Base-by-base conservation (phyloP, 352 stramenopile species). In the Phytophthora niederhauseri region DNA sequence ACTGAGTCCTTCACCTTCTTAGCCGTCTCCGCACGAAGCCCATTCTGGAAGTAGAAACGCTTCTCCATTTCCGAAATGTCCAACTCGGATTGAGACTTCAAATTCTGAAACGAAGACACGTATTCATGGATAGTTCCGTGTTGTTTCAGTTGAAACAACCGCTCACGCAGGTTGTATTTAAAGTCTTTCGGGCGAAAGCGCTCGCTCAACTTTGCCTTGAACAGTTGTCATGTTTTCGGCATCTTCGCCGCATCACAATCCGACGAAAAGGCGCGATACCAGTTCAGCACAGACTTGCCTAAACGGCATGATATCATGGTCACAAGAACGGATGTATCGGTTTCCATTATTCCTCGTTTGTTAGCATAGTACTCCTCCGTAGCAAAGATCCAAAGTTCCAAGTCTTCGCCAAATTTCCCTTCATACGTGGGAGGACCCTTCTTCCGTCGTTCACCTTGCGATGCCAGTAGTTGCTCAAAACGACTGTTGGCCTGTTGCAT, bases 371-470 rank as follows among this genome's bases (percentile, higher is more conserved):
- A 61, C 17, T 53, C 12, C 38, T 53, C 55, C 1, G 24, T 65
- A 19, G 46, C 34, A 49, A 58, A 65, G 58, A 65, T 65, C 34
- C 36, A 65, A 12, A 57, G 30, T 19, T 49, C 30, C 15, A 64
- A 50, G 20, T 64, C 57, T 56, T 57, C 30, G 19, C 46, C 46
- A 8, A 50, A 64, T 48, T 64, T 57, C 14, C 57, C 57, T 45
- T 64, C 57, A 50, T 36, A 56, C 20, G 20, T 64, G 15, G 57
- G 45, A 17, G 57, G 26, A 64, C 57, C 57, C 57, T 64, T 64
- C 53, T 60, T 60, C 20, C 15, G 19, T 15, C 22, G n/a, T 9
- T 60, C 53, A 31, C 53, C 53, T 30, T 30, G 11, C 2, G 53
- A 49, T 2, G 53, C 31, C 6, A 60, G 11, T 14, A 60, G 34